These are phyloP conservation scores for Nelumbo lutea DNA, from an alignment of 164 flowering plant species.

Conservation along the genomic window DNA sequence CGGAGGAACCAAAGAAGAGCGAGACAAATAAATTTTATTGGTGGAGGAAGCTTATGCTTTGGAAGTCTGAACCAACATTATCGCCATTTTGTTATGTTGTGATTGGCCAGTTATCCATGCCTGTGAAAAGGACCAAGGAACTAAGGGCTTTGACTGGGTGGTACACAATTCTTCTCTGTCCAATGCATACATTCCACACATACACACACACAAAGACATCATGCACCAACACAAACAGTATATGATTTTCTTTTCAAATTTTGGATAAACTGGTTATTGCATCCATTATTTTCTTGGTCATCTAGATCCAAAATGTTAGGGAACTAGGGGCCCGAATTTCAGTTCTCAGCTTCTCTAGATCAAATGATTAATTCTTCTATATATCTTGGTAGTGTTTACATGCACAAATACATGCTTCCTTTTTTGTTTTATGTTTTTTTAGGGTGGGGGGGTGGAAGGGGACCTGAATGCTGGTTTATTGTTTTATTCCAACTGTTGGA, in stretches of 20 bases:
- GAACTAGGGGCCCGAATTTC: neutral
- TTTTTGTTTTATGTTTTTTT: too few relatives aligned
- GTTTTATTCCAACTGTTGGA: neutral
- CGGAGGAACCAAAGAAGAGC: constrained; percentile 27
- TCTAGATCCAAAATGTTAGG: constrained; percentile 4
- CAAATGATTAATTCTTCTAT: neutral
- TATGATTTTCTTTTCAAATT: neutral
- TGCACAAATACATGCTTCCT: neutral
- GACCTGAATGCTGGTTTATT: neutral
- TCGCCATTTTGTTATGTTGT: constrained; percentile 31
- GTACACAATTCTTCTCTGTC: constrained; percentile 31
- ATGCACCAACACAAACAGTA: neutral
- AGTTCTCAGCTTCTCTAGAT: neutral
- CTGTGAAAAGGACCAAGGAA: constrained; percentile 82
- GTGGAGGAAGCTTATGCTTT: constrained; percentile 54
- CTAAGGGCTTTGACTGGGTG: constrained; percentile 79
- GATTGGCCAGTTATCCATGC: constrained; percentile 49
- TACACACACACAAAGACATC: neutral
- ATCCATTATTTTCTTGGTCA: neutral
- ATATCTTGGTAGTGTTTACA: neutral
- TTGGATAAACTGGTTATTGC: neutral
- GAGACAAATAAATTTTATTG: constrained; percentile 34
- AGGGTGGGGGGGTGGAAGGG: too few relatives aligned
- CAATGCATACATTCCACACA: neutral
- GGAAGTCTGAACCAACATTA: constrained; percentile 23